phyloP scores from a whole-genome alignment of 306 rosid genomes.

The Quercus aquifolioides region DNA sequence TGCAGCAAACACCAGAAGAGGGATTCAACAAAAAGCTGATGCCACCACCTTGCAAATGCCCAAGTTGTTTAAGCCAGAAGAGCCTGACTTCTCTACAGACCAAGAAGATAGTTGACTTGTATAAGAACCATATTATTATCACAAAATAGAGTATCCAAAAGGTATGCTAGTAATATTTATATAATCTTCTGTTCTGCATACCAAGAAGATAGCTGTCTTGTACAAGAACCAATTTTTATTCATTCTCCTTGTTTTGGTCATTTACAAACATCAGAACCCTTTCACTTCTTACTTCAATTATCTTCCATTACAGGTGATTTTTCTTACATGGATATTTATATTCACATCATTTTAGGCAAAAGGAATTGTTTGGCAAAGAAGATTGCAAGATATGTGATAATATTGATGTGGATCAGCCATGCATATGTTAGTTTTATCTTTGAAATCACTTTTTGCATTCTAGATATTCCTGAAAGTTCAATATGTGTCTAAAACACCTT shows the following conservation, averaged over 20 bases:
- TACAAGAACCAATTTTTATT: background rate
- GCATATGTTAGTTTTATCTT: too few relatives aligned
- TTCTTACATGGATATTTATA: too few relatives aligned
- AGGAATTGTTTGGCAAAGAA: too few relatives aligned
- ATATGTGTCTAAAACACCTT: too few relatives aligned
- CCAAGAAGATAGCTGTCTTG: background rate
- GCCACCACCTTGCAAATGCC: constrained; percentile 64
- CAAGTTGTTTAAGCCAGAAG: constrained; percentile 84
- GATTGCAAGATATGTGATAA: too few relatives aligned
- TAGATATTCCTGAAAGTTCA: too few relatives aligned
- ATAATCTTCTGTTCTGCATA: background rate
- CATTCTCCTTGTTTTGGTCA: background rate
- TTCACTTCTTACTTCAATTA: too few relatives aligned
- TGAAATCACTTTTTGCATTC: too few relatives aligned
- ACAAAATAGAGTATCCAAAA: background rate
- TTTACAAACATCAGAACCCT: background rate
- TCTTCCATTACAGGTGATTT: too few relatives aligned
- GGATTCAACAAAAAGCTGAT: constrained; percentile 40
- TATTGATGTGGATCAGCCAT: too few relatives aligned
- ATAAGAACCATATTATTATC: background rate
- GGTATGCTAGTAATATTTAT: background rate
- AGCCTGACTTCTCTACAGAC: constrained; percentile 70
- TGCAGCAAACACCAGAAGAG: constrained; percentile 68
- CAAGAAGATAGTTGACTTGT: constrained; percentile 19
- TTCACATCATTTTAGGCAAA: too few relatives aligned